These are phyloP conservation scores for Blastomyces parvus DNA, from an alignment of 2,329 filamentous ascomycete species.

Conservation along the genomic window DNA sequence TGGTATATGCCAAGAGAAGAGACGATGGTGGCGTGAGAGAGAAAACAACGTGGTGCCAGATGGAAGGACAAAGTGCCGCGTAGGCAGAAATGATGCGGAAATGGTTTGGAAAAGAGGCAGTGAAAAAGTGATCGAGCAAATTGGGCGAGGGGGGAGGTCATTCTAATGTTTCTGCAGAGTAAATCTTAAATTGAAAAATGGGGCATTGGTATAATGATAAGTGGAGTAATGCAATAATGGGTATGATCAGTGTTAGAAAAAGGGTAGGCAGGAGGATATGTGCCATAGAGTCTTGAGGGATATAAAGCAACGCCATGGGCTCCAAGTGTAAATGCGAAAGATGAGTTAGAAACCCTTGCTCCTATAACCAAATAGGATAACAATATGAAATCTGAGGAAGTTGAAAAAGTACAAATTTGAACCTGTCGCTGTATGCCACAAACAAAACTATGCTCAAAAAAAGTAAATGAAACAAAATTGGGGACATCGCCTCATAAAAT, in stretches of 20 bases:
- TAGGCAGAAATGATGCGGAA: background rate
- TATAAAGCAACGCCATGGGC: background rate
- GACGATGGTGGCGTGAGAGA: background rate
- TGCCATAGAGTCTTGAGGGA: background rate
- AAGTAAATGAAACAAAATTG: background rate
- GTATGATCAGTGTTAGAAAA: background rate
- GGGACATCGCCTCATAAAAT: too few relatives aligned
- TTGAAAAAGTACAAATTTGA: background rate
- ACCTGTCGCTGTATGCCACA: constrained; percentile 1
- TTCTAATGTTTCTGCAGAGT: background rate
- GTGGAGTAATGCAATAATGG: background rate
- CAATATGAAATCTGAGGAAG: background rate
- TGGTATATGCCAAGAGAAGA: background rate
- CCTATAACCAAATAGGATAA: background rate
- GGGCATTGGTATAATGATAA: background rate
- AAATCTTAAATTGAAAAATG: background rate
- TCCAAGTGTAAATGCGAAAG: background rate
- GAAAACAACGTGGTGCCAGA: background rate
- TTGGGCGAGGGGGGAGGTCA: background rate
- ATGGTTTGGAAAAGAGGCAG: background rate
- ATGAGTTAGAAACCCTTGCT: background rate
- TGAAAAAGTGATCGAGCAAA: background rate
- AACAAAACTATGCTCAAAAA: background rate
- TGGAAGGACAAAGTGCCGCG: background rate
- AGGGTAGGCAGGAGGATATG: background rate